phyloP scores from a whole-genome alignment of 2,329 filamentous ascomycete species.

The Paracorniculantispora psalliotae region DNA sequence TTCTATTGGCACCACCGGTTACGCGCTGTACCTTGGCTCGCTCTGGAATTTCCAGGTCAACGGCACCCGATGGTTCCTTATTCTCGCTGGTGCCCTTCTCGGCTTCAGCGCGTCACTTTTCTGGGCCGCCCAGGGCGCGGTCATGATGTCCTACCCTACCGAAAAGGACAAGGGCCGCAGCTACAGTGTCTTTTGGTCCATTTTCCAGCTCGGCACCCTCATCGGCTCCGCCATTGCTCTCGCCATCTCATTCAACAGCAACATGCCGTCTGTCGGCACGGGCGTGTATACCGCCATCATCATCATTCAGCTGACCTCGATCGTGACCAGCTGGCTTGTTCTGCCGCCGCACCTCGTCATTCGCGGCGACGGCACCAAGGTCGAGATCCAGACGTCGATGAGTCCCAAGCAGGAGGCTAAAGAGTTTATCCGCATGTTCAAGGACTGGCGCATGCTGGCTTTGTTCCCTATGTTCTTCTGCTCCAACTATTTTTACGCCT shows the following conservation, averaged over 20 bases:
- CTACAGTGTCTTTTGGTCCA: slow-evolving; percentile 82
- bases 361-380: slow-evolving; percentile 14
- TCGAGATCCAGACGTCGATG: slow-evolving; percentile 9
- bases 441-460: slow-evolving; percentile 16
- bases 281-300: slow-evolving; percentile 24
- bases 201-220: slow-evolving; percentile 81
- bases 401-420: slow-evolving; percentile 12
- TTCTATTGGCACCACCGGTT: slow-evolving; percentile 64
- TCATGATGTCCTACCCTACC: slow-evolving; percentile 77
- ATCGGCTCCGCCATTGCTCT: slow-evolving; percentile 54
- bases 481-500: slow-evolving; percentile 75
- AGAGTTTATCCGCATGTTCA: slow-evolving; percentile 19
- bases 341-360: slow-evolving; percentile 15
- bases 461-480: slow-evolving; percentile 38
- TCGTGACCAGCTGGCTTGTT: slow-evolving; percentile 16
- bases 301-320: slow-evolving; percentile 18
- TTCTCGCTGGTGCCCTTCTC: slow-evolving; percentile 65
- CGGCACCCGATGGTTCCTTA: slow-evolving; percentile 59
- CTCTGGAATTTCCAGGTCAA: slow-evolving; percentile 65
- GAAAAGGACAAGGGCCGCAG: slow-evolving; percentile 74
- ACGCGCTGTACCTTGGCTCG: slow-evolving; percentile 63
- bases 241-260: slow-evolving; percentile 18
- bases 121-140: slow-evolving; percentile 70
- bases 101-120: slow-evolving; percentile 68
- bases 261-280: slow-evolving; percentile 20